Evolutionary conservation across 177 flowering plant genomes (phyloP).

Genomic region (Vitis hybrid): DNA sequence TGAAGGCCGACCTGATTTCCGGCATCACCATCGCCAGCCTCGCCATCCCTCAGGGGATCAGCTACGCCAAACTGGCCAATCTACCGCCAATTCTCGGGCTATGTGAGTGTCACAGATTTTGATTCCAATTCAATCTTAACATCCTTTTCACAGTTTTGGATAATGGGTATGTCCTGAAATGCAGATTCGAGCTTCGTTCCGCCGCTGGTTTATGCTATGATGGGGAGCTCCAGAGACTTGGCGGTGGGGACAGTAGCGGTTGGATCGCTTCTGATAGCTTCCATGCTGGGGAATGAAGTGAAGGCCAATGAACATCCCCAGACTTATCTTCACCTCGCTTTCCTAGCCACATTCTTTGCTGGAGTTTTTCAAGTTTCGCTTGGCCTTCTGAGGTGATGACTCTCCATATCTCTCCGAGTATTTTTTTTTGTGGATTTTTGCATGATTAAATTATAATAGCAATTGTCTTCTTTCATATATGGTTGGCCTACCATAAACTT

Average conservation of each 20-base stretch:
- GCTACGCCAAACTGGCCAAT: constrained; percentile 85
- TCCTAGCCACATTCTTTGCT: constrained; percentile 83
- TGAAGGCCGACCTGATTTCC: constrained; percentile 70
- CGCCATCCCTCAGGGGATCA: constrained; percentile 94
- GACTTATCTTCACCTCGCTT: constrained; percentile 83
- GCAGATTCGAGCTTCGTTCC: constrained; percentile 94
- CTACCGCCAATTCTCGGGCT: constrained; percentile 87
- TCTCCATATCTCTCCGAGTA: background rate
- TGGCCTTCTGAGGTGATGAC: constrained; percentile 68
- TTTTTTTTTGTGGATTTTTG: background rate
- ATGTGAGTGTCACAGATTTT: constrained; percentile 40
- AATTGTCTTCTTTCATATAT: background rate
- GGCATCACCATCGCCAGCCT: constrained; percentile 96
- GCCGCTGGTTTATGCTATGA: constrained; percentile 81
- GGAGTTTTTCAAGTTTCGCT: constrained; percentile 68
- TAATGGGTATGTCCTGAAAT: background rate
- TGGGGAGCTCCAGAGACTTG: constrained; percentile 91
- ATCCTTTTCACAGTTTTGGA: background rate
- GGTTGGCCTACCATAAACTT: too few species aligned
- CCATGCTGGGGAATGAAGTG: constrained; percentile 73
- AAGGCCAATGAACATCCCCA: constrained; percentile 51
- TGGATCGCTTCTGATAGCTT: constrained; percentile 69
- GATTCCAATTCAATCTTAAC: background rate
- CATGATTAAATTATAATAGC: background rate
- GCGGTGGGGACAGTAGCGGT: constrained; percentile 96